Evolutionary conservation across 257 asterid genomes (phyloP).

Genomic region (Orobanche coerulescens): DNA sequence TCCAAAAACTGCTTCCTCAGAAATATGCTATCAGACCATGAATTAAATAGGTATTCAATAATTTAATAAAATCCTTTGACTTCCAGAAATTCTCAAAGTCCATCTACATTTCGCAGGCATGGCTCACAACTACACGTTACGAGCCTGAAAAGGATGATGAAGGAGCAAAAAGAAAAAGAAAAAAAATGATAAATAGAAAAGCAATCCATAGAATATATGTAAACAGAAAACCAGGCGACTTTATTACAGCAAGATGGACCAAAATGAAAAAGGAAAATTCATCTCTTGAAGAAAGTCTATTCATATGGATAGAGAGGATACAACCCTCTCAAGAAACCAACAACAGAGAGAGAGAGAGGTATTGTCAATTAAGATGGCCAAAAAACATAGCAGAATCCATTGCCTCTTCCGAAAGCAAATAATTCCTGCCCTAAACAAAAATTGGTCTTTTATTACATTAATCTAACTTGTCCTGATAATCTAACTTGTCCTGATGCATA

Average conservation of each 20-base stretch:
- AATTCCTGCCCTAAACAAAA: neutral
- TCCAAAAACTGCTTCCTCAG: neutral
- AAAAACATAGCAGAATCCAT: neutral
- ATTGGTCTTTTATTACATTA: constrained; percentile 7
- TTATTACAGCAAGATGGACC: neutral
- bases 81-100: neutral
- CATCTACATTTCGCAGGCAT: neutral
- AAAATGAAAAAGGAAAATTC: neutral
- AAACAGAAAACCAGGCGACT: neutral
- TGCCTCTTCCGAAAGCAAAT: constrained; percentile 11
- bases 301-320: too few relatives aligned
- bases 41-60: neutral
- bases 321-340: constrained; percentile 11
- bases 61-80: neutral
- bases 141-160: neutral
- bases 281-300: too few relatives aligned
- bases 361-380: neutral
- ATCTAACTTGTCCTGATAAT: neutral
- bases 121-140: neutral
- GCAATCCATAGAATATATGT: neutral
- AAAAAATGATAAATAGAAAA: neutral
- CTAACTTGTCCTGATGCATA: constrained; percentile 5
- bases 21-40: neutral
- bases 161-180: neutral
- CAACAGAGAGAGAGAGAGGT: constrained; percentile 10